Conservation (phyloP, 2,329 filamentous ascomycete genomes). For the Xylaria sp. region DNA sequence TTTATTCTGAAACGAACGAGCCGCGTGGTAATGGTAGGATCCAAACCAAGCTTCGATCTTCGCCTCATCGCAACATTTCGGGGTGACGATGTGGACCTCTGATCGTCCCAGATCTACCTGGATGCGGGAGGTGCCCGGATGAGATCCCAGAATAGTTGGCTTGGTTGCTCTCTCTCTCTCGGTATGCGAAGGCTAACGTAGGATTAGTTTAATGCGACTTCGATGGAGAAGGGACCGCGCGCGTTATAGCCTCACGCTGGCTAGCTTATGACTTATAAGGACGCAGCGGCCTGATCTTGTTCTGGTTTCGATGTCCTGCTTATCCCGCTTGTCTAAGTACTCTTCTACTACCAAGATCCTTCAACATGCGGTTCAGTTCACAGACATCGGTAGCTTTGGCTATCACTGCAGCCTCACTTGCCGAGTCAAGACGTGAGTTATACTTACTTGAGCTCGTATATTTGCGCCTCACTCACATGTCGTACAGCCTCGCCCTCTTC, state of each 20-base stretch:
- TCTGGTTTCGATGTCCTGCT: not conserved
- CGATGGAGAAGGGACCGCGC: not conserved
- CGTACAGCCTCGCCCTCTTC: constrained; percentile 18
- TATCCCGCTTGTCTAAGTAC: not conserved
- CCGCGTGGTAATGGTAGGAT: constrained; percentile 10
- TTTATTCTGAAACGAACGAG: constrained; percentile 19
- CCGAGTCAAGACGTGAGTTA: constrained; percentile 28
- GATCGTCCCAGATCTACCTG: constrained; percentile 22
- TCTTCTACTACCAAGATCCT: not conserved
- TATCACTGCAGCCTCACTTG: constrained; percentile 24
- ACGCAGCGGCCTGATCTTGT: not conserved
- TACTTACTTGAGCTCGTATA: not conserved
- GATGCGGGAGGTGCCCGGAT: constrained; percentile 26
- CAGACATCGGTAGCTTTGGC: constrained; percentile 19
- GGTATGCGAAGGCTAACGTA: not conserved
- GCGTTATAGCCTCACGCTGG: not conserved
- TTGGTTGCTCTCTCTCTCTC: not conserved
- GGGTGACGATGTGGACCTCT: constrained; percentile 8
- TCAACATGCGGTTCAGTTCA: constrained; percentile 23
- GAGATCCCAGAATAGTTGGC: not conserved
- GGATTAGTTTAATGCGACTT: constrained; percentile 11
- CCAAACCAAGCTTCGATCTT: constrained; percentile 3
- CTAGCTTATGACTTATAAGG: not conserved
- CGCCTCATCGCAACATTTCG: not conserved
- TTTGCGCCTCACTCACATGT: not conserved